Conservation (phyloP, 352 stramenopile species). For the Phytophthora multivora region DNA sequence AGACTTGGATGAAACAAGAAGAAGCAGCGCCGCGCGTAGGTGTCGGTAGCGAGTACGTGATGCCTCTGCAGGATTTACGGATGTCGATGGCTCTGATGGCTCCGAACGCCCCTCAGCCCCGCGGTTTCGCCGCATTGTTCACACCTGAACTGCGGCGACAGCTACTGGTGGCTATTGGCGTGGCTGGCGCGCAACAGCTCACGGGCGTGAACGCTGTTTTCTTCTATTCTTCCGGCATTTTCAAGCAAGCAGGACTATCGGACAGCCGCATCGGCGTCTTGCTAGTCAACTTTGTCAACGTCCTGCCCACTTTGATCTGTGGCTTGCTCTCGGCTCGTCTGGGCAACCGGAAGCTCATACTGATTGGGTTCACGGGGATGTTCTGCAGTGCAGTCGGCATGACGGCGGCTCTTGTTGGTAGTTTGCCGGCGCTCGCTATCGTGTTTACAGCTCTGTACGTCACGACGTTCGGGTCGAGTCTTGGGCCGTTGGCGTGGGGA, state of each 20-base stretch:
- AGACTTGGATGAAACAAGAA: conserved; percentile 45
- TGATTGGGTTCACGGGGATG: conserved; percentile 56
- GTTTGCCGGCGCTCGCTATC: conserved; percentile 44
- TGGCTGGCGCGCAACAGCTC: conserved; percentile 56
- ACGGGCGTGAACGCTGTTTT: conserved; percentile 75
- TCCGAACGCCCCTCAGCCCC: conserved; percentile 29
- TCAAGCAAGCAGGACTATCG: conserved; percentile 56
- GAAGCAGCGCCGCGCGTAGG: conserved; percentile 25
- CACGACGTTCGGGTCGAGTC: conserved; percentile 46
- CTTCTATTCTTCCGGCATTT: conserved; percentile 72
- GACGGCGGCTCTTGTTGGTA: conserved; percentile 39
- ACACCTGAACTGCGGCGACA: conserved; percentile 39
- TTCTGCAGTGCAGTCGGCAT: conserved; percentile 51
- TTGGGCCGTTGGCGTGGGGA: conserved; percentile 60
- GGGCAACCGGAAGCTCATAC: conserved; percentile 57
- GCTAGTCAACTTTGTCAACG: conserved; percentile 60
- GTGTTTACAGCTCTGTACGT: conserved; percentile 61
- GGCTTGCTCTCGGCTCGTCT: conserved; percentile 41
- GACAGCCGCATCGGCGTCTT: conserved; percentile 62
- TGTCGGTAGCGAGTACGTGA: conserved; percentile 25
- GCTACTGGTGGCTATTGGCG: conserved; percentile 48
- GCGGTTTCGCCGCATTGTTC: conserved; percentile 15
- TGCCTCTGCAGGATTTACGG: conserved; percentile 26
- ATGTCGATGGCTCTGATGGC: conserved; percentile 31
- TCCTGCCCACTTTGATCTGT: conserved; percentile 51